Conservation (phyloP, 1,139 yeast species). For the Candida tetrigidarum region DNA sequence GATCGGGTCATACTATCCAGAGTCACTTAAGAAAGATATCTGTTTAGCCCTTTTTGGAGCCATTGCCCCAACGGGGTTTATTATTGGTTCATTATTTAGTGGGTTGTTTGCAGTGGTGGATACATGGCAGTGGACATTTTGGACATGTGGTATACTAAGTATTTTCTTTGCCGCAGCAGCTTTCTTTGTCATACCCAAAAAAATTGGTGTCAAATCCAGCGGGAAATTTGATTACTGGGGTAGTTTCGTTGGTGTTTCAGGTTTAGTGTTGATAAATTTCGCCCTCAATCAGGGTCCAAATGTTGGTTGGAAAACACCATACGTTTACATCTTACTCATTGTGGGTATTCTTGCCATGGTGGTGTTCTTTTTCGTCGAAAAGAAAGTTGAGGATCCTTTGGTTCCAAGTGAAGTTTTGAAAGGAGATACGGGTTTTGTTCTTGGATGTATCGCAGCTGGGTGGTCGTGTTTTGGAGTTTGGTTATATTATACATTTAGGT, state of each 20-base stretch:
- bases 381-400: conserved; percentile 43
- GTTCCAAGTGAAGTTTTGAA: conserved; percentile 47
- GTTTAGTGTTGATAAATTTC: conserved; percentile 54
- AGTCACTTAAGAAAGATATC: conserved; percentile 41
- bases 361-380: conserved; percentile 41
- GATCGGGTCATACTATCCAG: conserved; percentile 54
- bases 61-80: conserved; percentile 62
- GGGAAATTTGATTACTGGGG: conserved; percentile 53
- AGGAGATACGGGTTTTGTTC: conserved; percentile 47
- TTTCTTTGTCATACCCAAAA: conserved; percentile 46
- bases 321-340: conserved; percentile 53
- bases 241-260: conserved; percentile 48
- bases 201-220: conserved; percentile 26
- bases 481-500: conserved; percentile 50
- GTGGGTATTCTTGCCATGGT: conserved; percentile 45
- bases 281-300: conserved; percentile 69
- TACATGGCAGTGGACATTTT: conserved; percentile 65
- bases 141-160: conserved; percentile 47
- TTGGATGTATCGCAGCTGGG: conserved; percentile 56
- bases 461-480: conserved; percentile 68
- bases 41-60: conserved; percentile 58
- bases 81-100: conserved; percentile 52
- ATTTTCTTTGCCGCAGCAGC: conserved; percentile 32
- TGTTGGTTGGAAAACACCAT: conserved; percentile 57
- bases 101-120: conserved; percentile 44